Evolutionary conservation across 1,284 basidiomycete genomes (phyloP).

Genomic region (Exobasidium cylindrosporum): DNA sequence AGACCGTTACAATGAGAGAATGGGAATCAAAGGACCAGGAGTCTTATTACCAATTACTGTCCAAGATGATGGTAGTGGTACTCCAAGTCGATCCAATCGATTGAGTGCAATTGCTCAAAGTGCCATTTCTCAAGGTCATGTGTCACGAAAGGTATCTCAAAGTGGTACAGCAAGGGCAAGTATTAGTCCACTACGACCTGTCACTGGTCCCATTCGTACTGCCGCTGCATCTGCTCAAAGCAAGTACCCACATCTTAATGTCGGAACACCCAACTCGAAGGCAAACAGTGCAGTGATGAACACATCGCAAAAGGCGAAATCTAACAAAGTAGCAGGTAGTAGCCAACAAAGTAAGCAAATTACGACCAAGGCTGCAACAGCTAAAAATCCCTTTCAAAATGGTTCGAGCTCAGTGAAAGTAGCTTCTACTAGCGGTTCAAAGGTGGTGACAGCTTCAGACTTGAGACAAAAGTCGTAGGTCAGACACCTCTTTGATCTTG

Average conservation of each 20-base stretch:
- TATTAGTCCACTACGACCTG: neutral
- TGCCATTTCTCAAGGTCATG: conserved; percentile 6
- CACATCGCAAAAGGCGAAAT: neutral
- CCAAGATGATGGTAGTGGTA: conserved; percentile 8
- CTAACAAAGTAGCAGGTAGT: neutral
- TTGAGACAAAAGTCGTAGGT: neutral
- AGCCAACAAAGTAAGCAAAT: neutral
- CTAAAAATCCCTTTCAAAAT: neutral
- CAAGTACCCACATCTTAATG: neutral
- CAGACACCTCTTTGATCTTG: neutral
- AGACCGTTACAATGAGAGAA: conserved; percentile 50
- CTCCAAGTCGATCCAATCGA: conserved; percentile 1
- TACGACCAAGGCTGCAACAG: neutral
- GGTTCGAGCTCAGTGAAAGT: too few relatives aligned
- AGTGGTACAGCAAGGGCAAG: neutral
- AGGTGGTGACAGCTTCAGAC: too few relatives aligned
- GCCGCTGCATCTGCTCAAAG: neutral
- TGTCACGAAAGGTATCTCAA: neutral
- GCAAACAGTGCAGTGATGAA: neutral
- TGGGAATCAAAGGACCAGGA: conserved; percentile 34
- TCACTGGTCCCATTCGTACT: neutral
- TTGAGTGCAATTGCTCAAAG: conserved; percentile 3
- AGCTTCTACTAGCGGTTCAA: too few relatives aligned
- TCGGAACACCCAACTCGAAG: neutral
- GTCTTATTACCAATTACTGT: neutral